Conservation (phyloP, 768 basidiomycete species). For the Lepiota venenata region DNA sequence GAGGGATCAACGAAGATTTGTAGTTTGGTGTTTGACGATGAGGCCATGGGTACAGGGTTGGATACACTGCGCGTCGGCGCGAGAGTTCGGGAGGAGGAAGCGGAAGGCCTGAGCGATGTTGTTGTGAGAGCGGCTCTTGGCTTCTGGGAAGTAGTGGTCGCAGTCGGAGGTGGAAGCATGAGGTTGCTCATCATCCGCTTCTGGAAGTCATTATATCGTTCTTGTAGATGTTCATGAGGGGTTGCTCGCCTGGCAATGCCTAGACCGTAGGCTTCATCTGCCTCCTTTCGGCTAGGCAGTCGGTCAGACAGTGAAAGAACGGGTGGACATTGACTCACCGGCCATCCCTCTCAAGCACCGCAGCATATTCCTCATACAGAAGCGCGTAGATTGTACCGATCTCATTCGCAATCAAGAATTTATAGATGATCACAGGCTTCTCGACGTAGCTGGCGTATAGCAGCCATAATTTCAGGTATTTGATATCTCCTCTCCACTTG, state of each 20-base stretch:
- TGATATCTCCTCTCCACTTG: constrained; percentile 72
- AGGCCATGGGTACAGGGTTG: constrained; percentile 25
- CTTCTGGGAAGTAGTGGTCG: constrained; percentile 28
- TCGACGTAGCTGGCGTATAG: constrained; percentile 93
- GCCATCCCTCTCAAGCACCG: constrained; percentile 76
- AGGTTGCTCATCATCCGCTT: constrained; percentile 78
- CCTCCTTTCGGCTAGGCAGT: constrained; percentile 66
- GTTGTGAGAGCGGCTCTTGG: constrained; percentile 34
- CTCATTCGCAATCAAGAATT: constrained; percentile 87
- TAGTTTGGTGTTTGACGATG: constrained; percentile 53
- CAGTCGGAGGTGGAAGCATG: constrained; percentile 32
- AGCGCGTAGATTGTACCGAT: constrained; percentile 79
- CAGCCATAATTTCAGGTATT: constrained; percentile 93
- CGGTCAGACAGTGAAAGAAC: constrained; percentile 5
- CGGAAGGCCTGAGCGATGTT: constrained; percentile 36
- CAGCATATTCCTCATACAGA: constrained; percentile 92
- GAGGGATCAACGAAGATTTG: constrained; percentile 74
- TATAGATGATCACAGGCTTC: constrained; percentile 82
- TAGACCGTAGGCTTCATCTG: constrained; percentile 86
- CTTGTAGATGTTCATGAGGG: constrained; percentile 78
- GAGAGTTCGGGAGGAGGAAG: constrained; percentile 29
- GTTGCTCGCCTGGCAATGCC: constrained; percentile 82
- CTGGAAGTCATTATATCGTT: constrained; percentile 82
- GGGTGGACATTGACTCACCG: constrained; percentile 45
- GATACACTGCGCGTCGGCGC: constrained; percentile 17